phyloP scores from a whole-genome alignment of 2,329 filamentous ascomycete genomes.

The Xylariaceae sp. region DNA sequence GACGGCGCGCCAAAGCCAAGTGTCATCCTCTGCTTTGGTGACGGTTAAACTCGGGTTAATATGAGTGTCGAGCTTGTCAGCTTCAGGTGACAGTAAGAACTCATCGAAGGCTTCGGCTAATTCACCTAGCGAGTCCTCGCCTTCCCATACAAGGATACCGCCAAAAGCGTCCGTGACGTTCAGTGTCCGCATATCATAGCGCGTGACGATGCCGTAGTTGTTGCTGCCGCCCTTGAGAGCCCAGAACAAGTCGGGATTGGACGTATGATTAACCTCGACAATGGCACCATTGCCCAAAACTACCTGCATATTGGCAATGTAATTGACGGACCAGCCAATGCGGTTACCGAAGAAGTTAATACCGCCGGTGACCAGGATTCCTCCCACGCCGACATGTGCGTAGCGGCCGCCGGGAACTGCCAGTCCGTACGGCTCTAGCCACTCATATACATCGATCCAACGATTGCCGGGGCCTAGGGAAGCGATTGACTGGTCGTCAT shows the following conservation, averaged over 20 bases:
- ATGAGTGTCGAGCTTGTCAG: no score
- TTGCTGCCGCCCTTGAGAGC: neutral
- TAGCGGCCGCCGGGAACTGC: neutral
- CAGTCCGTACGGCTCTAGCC: neutral
- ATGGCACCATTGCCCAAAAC: neutral
- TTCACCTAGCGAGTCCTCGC: no score
- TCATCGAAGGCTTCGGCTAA: no score
- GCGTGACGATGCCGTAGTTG: neutral
- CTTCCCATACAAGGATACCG: neutral
- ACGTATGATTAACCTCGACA: neutral
- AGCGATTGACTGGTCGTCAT: neutral
- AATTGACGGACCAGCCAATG: neutral
- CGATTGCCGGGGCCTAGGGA: neutral
- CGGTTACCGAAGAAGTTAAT: neutral
- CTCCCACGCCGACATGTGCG: neutral
- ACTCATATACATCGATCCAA: neutral
- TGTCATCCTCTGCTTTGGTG: no score
- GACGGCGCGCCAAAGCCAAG: no score
- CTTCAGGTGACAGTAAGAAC: no score
- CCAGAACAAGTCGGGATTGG: neutral
- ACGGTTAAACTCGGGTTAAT: no score
- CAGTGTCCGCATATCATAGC: neutral
- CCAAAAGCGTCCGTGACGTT: neutral
- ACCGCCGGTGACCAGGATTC: neutral
- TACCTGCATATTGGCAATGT: neutral